phyloP scores from a whole-genome alignment of 129 eudicot species.

The Arctium minus region DNA sequence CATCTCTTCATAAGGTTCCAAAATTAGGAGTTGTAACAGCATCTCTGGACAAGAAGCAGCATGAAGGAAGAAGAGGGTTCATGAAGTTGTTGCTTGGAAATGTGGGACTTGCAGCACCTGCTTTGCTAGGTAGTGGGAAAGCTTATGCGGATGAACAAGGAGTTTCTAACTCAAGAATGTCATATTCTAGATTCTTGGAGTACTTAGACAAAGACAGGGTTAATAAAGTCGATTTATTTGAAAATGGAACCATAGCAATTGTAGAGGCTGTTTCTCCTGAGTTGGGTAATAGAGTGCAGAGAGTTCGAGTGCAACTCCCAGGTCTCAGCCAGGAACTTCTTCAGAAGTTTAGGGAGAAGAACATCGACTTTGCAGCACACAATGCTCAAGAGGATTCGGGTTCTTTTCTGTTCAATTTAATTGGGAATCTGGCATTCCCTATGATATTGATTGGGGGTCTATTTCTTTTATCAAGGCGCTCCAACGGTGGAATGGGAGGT shows the following conservation, averaged over 20 bases:
- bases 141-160: slow-evolving; percentile 90
- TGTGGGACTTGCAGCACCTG: slow-evolving; percentile 55
- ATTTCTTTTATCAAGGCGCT: slow-evolving; percentile 79
- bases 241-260: slow-evolving; percentile 92
- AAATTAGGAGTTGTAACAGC: slow-evolving; percentile 48
- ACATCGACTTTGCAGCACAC: slow-evolving; percentile 96
- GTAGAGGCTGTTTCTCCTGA: slow-evolving; percentile 98
- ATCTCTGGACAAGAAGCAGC: slow-evolving; percentile 47
- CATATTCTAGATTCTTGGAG: slow-evolving; percentile 91
- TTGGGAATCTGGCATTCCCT: slow-evolving; percentile 91
- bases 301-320: slow-evolving; percentile 97
- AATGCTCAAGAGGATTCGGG: slow-evolving; percentile 99
- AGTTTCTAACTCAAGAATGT: slow-evolving; percentile 98
- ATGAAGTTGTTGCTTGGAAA: slow-evolving; percentile 69
- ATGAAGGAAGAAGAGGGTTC: slow-evolving; percentile 78
- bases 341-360: slow-evolving; percentile 90
- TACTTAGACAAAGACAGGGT: slow-evolving; percentile 92
- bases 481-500: slow-evolving; percentile 95
- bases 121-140: slow-evolving; percentile 53
- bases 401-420: slow-evolving; percentile 71
- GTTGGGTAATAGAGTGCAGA: slow-evolving; percentile 88
- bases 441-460: slow-evolving; percentile 90
- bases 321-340: slow-evolving; percentile 97
- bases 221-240: slow-evolving; percentile 78
- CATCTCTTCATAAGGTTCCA: slow-evolving; percentile 39